phyloP scores from a whole-genome alignment of 345 rosid species.

The Hirschfeldia incana region DNA sequence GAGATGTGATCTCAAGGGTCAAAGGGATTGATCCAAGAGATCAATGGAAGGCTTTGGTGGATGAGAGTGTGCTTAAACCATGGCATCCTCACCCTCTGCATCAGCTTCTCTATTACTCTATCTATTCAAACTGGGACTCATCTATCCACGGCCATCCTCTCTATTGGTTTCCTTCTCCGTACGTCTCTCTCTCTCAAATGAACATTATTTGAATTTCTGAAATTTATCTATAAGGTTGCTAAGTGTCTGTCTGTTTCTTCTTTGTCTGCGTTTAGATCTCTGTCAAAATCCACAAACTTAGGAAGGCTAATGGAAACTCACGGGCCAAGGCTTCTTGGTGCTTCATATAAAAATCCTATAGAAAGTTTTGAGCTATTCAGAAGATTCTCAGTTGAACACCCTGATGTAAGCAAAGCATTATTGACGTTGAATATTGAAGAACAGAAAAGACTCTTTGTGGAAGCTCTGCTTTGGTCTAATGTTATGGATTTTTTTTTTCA shows the following conservation, averaged over 20 bases:
- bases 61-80: constrained; percentile 56
- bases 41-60: constrained; percentile 62
- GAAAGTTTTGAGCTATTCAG: constrained; percentile 64
- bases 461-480: constrained; percentile 19
- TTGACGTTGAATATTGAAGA: neutral
- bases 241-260: neutral
- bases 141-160: constrained; percentile 70
- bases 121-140: constrained; percentile 68
- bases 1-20: constrained; percentile 32
- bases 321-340: constrained; percentile 67
- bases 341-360: constrained; percentile 70
- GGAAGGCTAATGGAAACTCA: constrained; percentile 72
- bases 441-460: neutral
- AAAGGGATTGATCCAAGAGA: constrained; percentile 49
- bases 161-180: constrained; percentile 90
- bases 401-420: constrained; percentile 49
- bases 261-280: constrained; percentile 41
- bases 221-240: neutral
- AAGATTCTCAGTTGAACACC: constrained; percentile 61
- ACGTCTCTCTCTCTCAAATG: constrained; percentile 18
- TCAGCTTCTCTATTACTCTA: constrained; percentile 68
- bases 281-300: constrained; percentile 61
- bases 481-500: constrained; percentile 20
- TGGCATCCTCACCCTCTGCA: constrained; percentile 71
- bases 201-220: neutral